Base-by-base conservation (phyloP, 805 yeast genomes). In the Lachancea nothofagi region DNA sequence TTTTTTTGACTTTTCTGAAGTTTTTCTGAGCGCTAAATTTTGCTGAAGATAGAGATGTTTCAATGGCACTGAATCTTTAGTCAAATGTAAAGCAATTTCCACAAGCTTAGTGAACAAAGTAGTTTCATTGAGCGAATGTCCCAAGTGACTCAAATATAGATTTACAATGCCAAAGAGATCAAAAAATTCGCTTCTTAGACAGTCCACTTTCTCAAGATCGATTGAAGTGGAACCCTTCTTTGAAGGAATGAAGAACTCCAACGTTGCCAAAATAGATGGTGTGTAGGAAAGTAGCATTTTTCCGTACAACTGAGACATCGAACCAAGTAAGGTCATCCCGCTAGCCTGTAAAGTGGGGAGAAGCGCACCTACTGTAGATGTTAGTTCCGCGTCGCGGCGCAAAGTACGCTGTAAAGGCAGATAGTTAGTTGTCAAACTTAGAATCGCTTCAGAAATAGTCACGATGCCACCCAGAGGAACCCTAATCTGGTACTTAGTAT, bases 381-480 rank as follows among this genome's bases (percentile, higher is more conserved):
- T 74, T 30, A 78, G 60, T 7, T 66, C 62, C 7, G 62, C 65
- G 51, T 80, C 82, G 44, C 81, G 68, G 42, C 82, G 70, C 45
- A 69, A 37, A 19, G 80, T 86, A 34, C 72, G 67, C 48, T 72
- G 75, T 53, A 80, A 68, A 2, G 78, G 69, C 26, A 78, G 60
- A 45, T 75, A 77, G 38, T 69, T 74, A 10, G 72, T 60, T 47
- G 79, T 77, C 42, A 85, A 59, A 13, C 79, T 69, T 42, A 75
- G 59, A 12, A 80, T 52, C 9, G 78, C 61, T 50, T 82, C 87
- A 17, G 70, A 64, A 35, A 80, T 44, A 7, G 66, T 55, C 4
- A 81, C 53, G 2, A 82, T 54, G 32, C 63, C 51, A 1, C 90
- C 89, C 10, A 85, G 46, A 2, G 94, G 93, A 6, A 83, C 69